Evolutionary conservation across 805 yeast species (phyloP).

Genomic region (Pichia ethanolica): DNA sequence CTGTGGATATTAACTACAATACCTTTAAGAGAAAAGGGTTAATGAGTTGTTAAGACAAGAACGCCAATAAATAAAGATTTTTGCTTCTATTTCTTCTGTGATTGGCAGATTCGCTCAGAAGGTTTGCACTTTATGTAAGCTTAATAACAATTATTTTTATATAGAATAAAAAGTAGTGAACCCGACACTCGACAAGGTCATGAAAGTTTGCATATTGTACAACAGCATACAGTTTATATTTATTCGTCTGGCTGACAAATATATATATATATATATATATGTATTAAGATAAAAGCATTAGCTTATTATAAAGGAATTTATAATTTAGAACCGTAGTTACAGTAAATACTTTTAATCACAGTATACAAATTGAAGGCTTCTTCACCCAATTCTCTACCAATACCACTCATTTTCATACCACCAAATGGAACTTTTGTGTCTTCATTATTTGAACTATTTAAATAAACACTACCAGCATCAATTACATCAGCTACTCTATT

Average conservation of each 20-base stretch:
- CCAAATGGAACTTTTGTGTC: conserved; percentile 69
- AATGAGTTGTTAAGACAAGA: not conserved
- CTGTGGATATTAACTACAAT: not conserved
- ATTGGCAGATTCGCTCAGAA: too few relatives aligned
- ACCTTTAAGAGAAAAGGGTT: too few relatives aligned
- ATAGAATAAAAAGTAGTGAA: too few relatives aligned
- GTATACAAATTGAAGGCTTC: conserved; percentile 66
- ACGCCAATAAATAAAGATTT: not conserved
- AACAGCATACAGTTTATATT: too few relatives aligned
- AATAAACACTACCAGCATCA: conserved; percentile 63
- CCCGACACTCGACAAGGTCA: too few relatives aligned
- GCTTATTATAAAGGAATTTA: conserved; percentile 1
- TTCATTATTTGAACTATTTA: conserved; percentile 62
- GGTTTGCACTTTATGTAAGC: too few relatives aligned
- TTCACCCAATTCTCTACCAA: conserved; percentile 76
- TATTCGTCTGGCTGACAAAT: too few relatives aligned
- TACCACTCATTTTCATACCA: conserved; percentile 71
- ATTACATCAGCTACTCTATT: conserved; percentile 40
- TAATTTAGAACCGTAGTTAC: conserved; percentile 37
- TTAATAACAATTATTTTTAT: too few relatives aligned
- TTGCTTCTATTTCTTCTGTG: too few relatives aligned
- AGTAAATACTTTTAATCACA: conserved; percentile 63
- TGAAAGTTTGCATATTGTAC: too few relatives aligned
- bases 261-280: too few relatives aligned
- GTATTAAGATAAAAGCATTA: too few relatives aligned